Conservation (phyloP, 2,329 filamentous ascomycete species). For the Sporothrix brasiliensis region DNA sequence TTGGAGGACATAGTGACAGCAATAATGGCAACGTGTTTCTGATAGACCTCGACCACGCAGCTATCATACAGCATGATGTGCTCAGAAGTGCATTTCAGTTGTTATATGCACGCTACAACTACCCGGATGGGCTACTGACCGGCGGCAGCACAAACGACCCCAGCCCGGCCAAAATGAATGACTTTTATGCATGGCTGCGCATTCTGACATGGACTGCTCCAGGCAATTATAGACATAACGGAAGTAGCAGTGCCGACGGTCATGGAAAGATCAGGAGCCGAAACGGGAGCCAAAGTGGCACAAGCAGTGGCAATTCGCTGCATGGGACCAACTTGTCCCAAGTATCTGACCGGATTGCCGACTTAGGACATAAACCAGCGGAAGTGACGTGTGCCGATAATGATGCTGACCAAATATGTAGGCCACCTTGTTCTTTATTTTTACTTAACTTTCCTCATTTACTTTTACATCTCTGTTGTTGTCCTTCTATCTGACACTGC, state of each 20-base stretch:
- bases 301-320: neutral
- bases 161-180: constrained; percentile 25
- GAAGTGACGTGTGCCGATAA: constrained; percentile 49
- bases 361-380: constrained; percentile 49
- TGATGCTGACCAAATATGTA: constrained; percentile 55
- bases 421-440: constrained; percentile 33
- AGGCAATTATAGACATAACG: neutral
- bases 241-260: neutral
- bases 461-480: neutral
- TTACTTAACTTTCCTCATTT: neutral
- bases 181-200: constrained; percentile 33
- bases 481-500: neutral
- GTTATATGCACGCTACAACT: constrained; percentile 37
- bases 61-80: constrained; percentile 38
- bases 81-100: constrained; percentile 41
- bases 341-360: constrained; percentile 37
- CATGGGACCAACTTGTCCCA: constrained; percentile 35
- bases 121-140: constrained; percentile 33
- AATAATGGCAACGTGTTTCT: neutral
- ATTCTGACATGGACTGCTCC: constrained; percentile 36
- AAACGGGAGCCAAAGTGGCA: constrained; percentile 15
- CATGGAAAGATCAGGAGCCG: neutral
- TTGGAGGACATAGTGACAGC: neutral
- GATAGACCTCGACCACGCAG: neutral
- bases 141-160: neutral